These are phyloP conservation scores for Pleurotus platypus DNA, from an alignment of 768 basidiomycete genomes.

Conservation along the genomic window DNA sequence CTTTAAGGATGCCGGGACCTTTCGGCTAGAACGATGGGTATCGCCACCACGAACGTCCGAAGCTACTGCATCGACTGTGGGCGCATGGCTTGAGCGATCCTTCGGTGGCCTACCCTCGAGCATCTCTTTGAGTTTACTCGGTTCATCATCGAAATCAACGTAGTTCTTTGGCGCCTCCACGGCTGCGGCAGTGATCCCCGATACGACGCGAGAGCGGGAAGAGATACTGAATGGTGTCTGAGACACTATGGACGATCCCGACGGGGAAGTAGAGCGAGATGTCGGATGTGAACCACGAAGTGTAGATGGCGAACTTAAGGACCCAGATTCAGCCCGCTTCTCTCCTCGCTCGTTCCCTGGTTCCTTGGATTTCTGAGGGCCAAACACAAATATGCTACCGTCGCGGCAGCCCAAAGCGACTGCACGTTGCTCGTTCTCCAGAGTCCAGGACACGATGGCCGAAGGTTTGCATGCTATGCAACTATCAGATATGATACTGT, in stretches of 20 bases:
- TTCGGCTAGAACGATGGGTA: constrained; percentile 24
- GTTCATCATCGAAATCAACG: constrained; percentile 81
- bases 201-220: constrained; percentile 61
- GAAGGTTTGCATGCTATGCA: not conserved
- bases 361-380: constrained; percentile 12
- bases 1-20: not conserved
- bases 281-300: constrained; percentile 20
- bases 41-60: constrained; percentile 26
- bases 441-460: not conserved
- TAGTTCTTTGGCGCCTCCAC: constrained; percentile 77
- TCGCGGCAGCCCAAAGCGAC: constrained; percentile 39
- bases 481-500: not conserved
- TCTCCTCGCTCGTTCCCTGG: constrained; percentile 12
- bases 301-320: constrained; percentile 15
- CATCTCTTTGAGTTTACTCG: constrained; percentile 71
- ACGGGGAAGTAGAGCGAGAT: constrained; percentile 35
- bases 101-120: constrained; percentile 52
- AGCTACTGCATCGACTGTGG: constrained; percentile 13
- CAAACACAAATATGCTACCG: constrained; percentile 41
- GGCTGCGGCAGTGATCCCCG: constrained; percentile 66
- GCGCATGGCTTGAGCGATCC: constrained; percentile 20
- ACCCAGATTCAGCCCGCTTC: constrained; percentile 8
- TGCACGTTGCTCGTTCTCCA: not conserved
- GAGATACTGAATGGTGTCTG: constrained; percentile 50
- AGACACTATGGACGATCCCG: constrained; percentile 26